Percentiles rank a stretch among this genome's conserved stretches.
Conservation (phyloP, 306 rosid genomes). For the Cucumis melo region DNA sequence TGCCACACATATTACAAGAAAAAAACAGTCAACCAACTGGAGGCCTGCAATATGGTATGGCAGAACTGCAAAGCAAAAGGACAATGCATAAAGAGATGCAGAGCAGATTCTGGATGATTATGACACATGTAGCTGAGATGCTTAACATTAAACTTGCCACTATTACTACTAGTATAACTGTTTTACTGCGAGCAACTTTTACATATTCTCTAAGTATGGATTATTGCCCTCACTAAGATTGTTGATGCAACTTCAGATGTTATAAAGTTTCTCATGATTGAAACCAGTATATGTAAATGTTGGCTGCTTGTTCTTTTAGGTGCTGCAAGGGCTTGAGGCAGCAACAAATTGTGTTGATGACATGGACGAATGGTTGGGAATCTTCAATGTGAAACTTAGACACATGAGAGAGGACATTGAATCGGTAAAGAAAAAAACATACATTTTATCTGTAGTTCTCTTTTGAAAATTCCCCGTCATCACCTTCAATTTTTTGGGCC, state of each 20-base stretch:
- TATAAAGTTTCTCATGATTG: not conserved
- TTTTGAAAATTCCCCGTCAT: conserved; percentile 6
- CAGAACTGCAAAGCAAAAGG: too few relatives aligned
- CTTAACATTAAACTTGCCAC: not conserved
- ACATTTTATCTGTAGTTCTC: conserved; percentile 2
- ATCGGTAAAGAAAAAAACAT: conserved; percentile 40
- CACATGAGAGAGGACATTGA: conserved; percentile 99
- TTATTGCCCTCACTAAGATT: not conserved
- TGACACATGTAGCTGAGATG: not conserved
- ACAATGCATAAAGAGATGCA: too few relatives aligned
- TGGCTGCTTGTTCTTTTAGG: conserved; percentile 27
- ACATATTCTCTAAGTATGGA: not conserved
- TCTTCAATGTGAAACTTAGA: conserved; percentile 84
- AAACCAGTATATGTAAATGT: not conserved
- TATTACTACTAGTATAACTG: not conserved
- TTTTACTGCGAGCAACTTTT: not conserved
- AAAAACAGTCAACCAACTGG: too few relatives aligned
- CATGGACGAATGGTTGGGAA: conserved; percentile 92
- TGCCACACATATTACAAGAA: too few relatives aligned
- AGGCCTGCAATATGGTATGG: too few relatives aligned
- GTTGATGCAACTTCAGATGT: not conserved
- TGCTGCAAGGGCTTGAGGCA: conserved; percentile 68
- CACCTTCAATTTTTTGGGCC: conserved; percentile 12
- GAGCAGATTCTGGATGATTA: too few relatives aligned
- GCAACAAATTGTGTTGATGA: conserved; percentile 82